Conservation (phyloP, 768 basidiomycete genomes). For the Porphyrellus cyaneotinctus region DNA sequence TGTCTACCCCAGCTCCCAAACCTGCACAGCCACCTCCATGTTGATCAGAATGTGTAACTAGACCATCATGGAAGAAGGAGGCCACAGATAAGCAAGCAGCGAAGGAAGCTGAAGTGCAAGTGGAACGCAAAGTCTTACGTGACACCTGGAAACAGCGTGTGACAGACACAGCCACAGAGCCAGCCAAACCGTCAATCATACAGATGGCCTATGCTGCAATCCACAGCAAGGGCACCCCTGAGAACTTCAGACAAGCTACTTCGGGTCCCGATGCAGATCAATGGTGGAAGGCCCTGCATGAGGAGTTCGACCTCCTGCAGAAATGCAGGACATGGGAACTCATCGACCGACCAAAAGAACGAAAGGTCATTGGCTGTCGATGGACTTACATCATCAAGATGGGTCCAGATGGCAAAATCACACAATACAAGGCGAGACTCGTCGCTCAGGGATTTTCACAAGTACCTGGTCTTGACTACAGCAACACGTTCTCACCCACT, state of each 20-base stretch:
- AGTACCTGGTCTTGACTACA: constrained; percentile 4
- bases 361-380: neutral
- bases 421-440: neutral
- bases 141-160: too few relatives aligned
- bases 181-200: too few relatives aligned
- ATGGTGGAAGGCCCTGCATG: constrained; percentile 9
- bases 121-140: neutral
- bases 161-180: too few relatives aligned
- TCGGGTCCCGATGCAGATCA: neutral
- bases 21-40: too few relatives aligned
- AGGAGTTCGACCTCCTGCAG: constrained; percentile 4
- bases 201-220: too few relatives aligned
- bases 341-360: neutral
- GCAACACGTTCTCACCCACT: too few relatives aligned
- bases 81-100: too few relatives aligned
- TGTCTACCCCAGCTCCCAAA: too few relatives aligned
- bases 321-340: constrained; percentile 8
- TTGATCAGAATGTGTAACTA: neutral
- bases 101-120: neutral
- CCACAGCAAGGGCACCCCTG: neutral
- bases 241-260: neutral
- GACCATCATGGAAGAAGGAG: neutral
- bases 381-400: neutral
- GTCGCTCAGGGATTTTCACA: neutral
- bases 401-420: neutral